These are phyloP conservation scores for Leccinum incarnatum DNA, from an alignment of 768 basidiomycete genomes.

Conservation along the genomic window DNA sequence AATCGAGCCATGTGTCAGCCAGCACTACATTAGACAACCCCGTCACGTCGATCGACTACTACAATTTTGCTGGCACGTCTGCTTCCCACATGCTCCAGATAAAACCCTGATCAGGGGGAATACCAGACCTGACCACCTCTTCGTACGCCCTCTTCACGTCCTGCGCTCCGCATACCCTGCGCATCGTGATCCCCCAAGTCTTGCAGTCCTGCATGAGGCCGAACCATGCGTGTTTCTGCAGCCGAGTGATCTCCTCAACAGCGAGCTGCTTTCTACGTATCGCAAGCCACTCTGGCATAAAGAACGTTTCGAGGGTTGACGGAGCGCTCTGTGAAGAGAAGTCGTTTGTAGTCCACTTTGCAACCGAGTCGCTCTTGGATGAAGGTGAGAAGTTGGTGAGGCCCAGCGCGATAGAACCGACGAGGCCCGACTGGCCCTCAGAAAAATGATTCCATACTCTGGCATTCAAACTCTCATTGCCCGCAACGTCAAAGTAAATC, in stretches of 20 bases:
- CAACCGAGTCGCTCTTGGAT: constrained; percentile 29
- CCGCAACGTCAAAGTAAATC: constrained; percentile 66
- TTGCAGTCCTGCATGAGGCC: constrained; percentile 54
- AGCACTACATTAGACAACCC: too few relatives aligned
- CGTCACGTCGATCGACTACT: neutral
- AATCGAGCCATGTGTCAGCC: neutral
- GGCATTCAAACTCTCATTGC: constrained; percentile 49
- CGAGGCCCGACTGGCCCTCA: constrained; percentile 26
- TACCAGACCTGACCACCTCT: constrained; percentile 40
- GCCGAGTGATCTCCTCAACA: constrained; percentile 42
- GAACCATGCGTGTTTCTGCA: constrained; percentile 59
- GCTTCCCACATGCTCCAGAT: constrained; percentile 68
- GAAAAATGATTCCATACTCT: constrained; percentile 42
- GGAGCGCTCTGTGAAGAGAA: constrained; percentile 18
- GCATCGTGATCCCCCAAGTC: constrained; percentile 51
- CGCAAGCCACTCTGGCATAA: constrained; percentile 69
- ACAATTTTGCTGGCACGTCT: constrained; percentile 15
- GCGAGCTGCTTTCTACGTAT: constrained; percentile 50
- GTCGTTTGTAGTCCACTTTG: constrained; percentile 41
- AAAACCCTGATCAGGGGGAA: constrained; percentile 54
- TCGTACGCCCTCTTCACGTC: constrained; percentile 51
- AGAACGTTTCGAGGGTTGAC: constrained; percentile 49
- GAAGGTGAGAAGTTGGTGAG: constrained; percentile 55
- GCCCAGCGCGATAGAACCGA: constrained; percentile 48
- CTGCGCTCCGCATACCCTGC: constrained; percentile 45